These are phyloP conservation scores for Roridomyces roridus DNA, from an alignment of 768 basidiomycete genomes.

Conservation along the genomic window DNA sequence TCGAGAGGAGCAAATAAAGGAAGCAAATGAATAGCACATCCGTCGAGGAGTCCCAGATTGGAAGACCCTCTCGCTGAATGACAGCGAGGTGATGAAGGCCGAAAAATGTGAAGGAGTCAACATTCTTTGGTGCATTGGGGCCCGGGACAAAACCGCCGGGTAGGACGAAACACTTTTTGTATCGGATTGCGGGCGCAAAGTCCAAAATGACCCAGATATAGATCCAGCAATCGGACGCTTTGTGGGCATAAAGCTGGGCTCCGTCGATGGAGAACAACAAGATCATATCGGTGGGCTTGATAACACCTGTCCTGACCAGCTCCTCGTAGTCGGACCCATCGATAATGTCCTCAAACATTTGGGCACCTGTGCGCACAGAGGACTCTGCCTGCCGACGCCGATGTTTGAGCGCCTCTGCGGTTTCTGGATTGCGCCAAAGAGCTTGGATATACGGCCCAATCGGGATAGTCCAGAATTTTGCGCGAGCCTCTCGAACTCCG, in stretches of 20 bases:
- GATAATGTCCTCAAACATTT: no score
- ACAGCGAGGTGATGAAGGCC: conserved; percentile 30
- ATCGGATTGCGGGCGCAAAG: conserved; percentile 33
- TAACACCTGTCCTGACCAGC: no score
- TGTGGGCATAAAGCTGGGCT: conserved; percentile 47
- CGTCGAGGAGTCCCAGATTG: conserved; percentile 37
- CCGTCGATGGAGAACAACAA: conserved; percentile 44
- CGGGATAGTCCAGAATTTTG: no score
- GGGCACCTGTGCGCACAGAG: no score
- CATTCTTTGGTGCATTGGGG: conserved; percentile 31
- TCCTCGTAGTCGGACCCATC: no score
- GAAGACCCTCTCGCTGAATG: conserved; percentile 26
- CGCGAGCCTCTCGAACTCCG: no score
- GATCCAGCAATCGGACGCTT: conserved; percentile 51
- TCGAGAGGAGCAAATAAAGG: no score
- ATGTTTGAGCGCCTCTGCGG: no score
- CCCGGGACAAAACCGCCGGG: conserved; percentile 30
- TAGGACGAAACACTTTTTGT: conserved; percentile 31
- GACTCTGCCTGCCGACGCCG: no score
- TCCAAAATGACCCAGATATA: conserved; percentile 40
- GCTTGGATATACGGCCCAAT: no score
- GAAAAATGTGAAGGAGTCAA: conserved; percentile 29
- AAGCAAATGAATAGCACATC: no score
- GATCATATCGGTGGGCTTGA: conserved; percentile 32
- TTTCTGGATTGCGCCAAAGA: no score